These are phyloP conservation scores for Populus ilicifolia DNA, from an alignment of 345 rosid genomes.

Conservation along the genomic window DNA sequence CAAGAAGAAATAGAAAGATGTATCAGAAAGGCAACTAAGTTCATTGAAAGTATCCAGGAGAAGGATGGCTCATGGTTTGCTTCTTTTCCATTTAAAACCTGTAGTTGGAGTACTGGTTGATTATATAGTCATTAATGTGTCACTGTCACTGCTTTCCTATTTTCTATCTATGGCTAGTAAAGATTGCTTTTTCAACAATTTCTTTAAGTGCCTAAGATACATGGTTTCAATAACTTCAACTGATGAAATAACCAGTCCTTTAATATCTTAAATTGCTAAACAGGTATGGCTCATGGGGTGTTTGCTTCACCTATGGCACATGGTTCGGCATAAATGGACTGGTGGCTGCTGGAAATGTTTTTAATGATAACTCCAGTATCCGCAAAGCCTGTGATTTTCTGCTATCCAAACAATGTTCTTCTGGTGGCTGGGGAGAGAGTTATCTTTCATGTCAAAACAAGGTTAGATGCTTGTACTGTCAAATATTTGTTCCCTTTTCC, in stretches of 20 bases:
- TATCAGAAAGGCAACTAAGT: slow-evolving; percentile 59
- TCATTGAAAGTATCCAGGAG: slow-evolving; percentile 66
- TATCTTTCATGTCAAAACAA: slow-evolving; percentile 89
- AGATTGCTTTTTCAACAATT: neutral
- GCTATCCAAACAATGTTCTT: slow-evolving; percentile 70
- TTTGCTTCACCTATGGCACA: slow-evolving; percentile 76
- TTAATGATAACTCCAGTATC: slow-evolving; percentile 47
- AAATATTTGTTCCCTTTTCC: neutral
- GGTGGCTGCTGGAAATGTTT: slow-evolving; percentile 72
- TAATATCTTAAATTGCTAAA: slow-evolving; percentile 2
- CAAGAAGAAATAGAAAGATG: slow-evolving; percentile 66
- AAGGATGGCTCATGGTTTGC: slow-evolving; percentile 93
- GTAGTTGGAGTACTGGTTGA: neutral
- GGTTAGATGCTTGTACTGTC: slow-evolving; percentile 30
- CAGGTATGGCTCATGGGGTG: slow-evolving; percentile 98
- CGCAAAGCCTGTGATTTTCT: slow-evolving; percentile 83
- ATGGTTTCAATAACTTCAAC: neutral
- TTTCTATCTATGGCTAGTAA: neutral
- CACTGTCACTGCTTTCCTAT: neutral
- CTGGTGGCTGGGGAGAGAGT: slow-evolving; percentile 99
- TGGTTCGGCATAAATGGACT: slow-evolving; percentile 86
- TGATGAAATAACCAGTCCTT: neutral
- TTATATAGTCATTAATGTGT: neutral
- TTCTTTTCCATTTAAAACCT: slow-evolving; percentile 9
- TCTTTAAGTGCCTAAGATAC: neutral